A percentile compares a stretch with the other conserved stretches of the same genome.
These are phyloP conservation scores for Capsella rubella DNA, from an alignment of 441 rosid genomes.

Conservation along the genomic window DNA sequence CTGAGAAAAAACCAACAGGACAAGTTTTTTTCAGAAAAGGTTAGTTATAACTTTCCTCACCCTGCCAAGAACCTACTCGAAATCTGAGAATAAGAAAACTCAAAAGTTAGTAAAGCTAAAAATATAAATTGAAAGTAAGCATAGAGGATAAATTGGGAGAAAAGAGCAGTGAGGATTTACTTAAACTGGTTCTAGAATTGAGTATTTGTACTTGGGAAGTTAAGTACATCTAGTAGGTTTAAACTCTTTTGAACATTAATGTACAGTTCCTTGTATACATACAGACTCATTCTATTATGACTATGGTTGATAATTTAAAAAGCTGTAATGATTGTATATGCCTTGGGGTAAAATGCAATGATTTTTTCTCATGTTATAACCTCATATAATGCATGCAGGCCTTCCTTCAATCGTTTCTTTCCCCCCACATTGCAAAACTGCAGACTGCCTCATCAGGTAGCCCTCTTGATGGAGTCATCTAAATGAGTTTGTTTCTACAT, in stretches of 20 bases:
- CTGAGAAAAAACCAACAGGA: conserved; percentile 88
- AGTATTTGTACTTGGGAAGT: conserved; percentile 14
- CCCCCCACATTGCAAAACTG: conserved; percentile 77
- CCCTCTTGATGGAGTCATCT: conserved; percentile 28
- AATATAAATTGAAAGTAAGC: conserved; percentile 19
- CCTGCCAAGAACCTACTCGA: conserved; percentile 22
- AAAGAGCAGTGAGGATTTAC: background rate
- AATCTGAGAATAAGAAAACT: background rate
- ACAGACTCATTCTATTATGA: conserved; percentile 16
- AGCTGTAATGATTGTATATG: conserved; percentile 2
- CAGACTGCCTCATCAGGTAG: conserved; percentile 79
- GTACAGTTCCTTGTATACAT: conserved; percentile 1
- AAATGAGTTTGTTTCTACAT: conserved; percentile 19
- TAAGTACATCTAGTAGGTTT: conserved; percentile 18
- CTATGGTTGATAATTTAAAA: conserved; percentile 8
- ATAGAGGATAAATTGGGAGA: conserved; percentile 4
- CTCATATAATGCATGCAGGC: conserved; percentile 58
- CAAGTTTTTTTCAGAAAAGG: conserved; percentile 79
- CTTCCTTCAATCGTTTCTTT: conserved; percentile 84
- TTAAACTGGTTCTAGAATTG: conserved; percentile 12
- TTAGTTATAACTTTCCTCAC: conserved; percentile 43
- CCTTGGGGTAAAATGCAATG: conserved; percentile 12
- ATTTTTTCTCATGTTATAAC: conserved; percentile 43
- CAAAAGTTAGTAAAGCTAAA: conserved; percentile 9
- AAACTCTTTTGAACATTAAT: background rate